Base-by-base conservation (phyloP, 2,329 filamentous ascomycete genomes). In the Podosphaera fusca region DNA sequence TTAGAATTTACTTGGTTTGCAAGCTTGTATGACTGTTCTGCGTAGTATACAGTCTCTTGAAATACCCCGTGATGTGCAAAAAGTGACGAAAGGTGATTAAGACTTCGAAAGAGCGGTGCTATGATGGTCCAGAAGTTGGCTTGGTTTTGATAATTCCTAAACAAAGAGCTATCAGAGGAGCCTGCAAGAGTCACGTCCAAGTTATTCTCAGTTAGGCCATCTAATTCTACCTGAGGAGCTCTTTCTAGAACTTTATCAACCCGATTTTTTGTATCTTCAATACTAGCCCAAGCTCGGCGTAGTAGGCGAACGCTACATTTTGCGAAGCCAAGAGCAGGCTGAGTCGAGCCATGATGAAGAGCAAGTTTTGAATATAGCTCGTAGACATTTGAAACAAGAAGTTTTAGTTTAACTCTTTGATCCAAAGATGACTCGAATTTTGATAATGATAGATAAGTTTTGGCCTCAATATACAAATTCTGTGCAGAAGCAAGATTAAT, bases 21-120 rank as follows among this genome's bases (percentile, higher is more conserved):
- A 59, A 94, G 78, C 64, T 84, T 87, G 56, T 84, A 74, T 0
- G 88, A 88, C 63, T 92, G 85, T 62, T 95, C 84, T 1, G 84
- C 82, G 63, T 94, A 94, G 67, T 89, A 92, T 0, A 90, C 71
- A 1, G 90, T 90, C 67, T 96, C 90, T 59, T 87, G 82, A 61
- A 88, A 87, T 70, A 94, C 78, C 34, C 92, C 92, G 60, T 92
- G 78, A 61, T 94, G 84, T 0, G 84, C 80, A 63, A 89, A 95
- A 1, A 94, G 73, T 3, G 77, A 76, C 0, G 87, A 87, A 2
- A 95, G 76, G 58, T 88, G 82, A 59, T 82, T 70, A 12, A 94
- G 72, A 57, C 81, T 80, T 35, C 79, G 76, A 63, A 88, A 82
- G 29, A 95, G 75, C 0, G 83, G 80, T 34, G 80, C 78, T 6